A percentile compares a stretch with the other conserved stretches of the same genome.
phyloP scores from a whole-genome alignment of 2,329 filamentous ascomycete genomes.

The Fonsecaea monophora region DNA sequence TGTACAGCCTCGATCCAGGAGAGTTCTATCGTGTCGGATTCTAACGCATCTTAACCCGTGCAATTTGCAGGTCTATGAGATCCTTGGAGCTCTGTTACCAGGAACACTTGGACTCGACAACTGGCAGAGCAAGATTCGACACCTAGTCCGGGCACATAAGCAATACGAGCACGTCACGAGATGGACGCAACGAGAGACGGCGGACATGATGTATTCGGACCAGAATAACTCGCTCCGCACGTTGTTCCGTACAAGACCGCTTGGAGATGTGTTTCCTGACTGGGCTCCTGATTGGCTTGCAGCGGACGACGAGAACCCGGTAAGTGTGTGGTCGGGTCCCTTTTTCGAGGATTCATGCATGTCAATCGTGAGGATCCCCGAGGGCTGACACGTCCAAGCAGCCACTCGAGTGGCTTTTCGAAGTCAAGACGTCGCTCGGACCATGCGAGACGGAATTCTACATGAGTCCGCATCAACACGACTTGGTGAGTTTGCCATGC shows the following conservation, averaged over 20 bases:
- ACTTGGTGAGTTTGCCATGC: constrained; percentile 17
- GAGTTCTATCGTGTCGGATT: too few species aligned
- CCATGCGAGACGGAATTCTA: constrained; percentile 31
- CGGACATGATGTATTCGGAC: constrained; percentile 30
- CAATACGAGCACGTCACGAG: constrained; percentile 15
- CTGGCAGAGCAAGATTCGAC: constrained; percentile 32
- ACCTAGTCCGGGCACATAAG: constrained; percentile 24
- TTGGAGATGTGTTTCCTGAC: too few species aligned
- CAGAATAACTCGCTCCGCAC: not conserved
- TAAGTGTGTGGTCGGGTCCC: not conserved
- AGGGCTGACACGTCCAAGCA: constrained; percentile 14
- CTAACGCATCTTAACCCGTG: not conserved
- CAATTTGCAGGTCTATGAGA: constrained; percentile 25
- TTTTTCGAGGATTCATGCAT: too few species aligned
- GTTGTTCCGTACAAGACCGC: too few species aligned
- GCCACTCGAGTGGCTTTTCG: constrained; percentile 29
- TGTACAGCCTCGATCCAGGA: not conserved
- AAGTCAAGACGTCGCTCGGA: constrained; percentile 33
- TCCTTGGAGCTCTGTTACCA: constrained; percentile 15
- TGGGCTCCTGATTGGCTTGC: too few species aligned
- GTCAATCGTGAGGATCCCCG: too few species aligned
- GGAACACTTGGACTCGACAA: constrained; percentile 19
- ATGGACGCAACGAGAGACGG: constrained; percentile 23
- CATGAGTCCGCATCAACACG: constrained; percentile 33
- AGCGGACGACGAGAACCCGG: too few species aligned